Conservation (phyloP, 176 grass and related monocot species). For the Oryza punctata region DNA sequence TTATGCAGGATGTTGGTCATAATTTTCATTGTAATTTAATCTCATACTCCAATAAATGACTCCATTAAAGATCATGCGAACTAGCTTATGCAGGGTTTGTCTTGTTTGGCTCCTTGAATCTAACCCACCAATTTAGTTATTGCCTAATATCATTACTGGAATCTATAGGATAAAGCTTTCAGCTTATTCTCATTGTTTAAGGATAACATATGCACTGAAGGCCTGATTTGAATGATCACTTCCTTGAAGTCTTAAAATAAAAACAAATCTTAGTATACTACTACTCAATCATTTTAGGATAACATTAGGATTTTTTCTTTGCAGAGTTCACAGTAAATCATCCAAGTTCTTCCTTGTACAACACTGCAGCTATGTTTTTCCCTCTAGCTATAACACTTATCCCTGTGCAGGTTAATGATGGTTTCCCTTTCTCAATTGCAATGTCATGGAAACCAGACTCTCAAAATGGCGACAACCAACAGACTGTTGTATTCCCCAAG, state of each 20-base stretch:
- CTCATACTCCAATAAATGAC: not conserved
- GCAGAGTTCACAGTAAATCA: not conserved
- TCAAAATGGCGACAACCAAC: conserved; percentile 53
- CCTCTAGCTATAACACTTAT: not conserved
- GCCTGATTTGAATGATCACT: not conserved
- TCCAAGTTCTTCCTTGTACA: not conserved
- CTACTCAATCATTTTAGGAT: not conserved
- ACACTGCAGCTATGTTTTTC: not conserved
- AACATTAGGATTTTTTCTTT: not conserved
- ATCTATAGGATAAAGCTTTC: not conserved
- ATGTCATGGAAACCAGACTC: conserved; percentile 77
- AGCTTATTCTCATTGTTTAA: not conserved
- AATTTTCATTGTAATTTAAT: not conserved
- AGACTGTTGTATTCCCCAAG: conserved; percentile 79
- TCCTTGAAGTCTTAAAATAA: not conserved
- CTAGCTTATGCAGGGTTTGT: not conserved
- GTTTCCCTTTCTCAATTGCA: conserved; percentile 80
- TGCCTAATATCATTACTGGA: not conserved
- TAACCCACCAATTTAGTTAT: not conserved
- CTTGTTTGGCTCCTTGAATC: not conserved
- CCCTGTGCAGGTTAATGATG: conserved; percentile 72
- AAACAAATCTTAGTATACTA: not conserved
- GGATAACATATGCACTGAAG: not conserved
- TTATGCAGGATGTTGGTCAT: not conserved
- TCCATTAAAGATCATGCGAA: not conserved